Base-by-base conservation (phyloP, 2,329 filamentous ascomycete species). In the Dichotomopilus funicola region DNA sequence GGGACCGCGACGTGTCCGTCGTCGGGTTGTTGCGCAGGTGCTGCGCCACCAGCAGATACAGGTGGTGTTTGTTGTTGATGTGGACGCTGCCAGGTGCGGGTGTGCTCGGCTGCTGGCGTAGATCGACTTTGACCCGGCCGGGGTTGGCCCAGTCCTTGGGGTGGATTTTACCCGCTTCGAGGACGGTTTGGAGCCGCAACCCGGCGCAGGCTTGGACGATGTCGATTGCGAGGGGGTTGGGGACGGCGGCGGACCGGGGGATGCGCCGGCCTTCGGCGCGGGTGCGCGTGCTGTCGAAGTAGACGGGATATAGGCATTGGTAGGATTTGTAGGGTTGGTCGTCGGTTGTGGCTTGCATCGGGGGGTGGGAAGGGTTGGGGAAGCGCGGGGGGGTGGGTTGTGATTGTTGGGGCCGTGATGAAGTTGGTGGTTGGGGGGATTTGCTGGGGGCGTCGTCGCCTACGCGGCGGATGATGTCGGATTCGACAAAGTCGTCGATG, bases 91-190 rank as follows among this genome's bases (percentile, higher is more conserved):
- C n/a, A 1, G 27, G 6, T 5, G 27, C 11, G 0, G 80, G 67
- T 11, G 40, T 9, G 40, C 12, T 27, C 1, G 13, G 48, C 44
- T 49, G 60, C 45, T 47, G 61, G 70, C 74, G 70, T n/a, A 96
- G 75, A 66, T 86, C 75, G 49, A 97, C 83, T 64, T 89, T 85
- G 60, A 97, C 89, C 57, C 94, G 81, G 3, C 94, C 94, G 10
- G 94, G 94, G 75, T 99, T 99, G 55, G 87, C 86, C 94, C 94
- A 99, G 76, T 99, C 94, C 74, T 94, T 92, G 6, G 94, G 94
- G 72, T 99, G 94, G 58, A 85, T 81, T 77, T 96, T 96, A 68
- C 88, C 87, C 1, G 91, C 89, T 74, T 99, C 94, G 70, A 96
- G 87, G 6, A 94, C 84, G 44, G 87, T 85, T 59, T 82, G 79